phyloP scores from a whole-genome alignment of 441 rosid species.

The Manihot esculenta region DNA sequence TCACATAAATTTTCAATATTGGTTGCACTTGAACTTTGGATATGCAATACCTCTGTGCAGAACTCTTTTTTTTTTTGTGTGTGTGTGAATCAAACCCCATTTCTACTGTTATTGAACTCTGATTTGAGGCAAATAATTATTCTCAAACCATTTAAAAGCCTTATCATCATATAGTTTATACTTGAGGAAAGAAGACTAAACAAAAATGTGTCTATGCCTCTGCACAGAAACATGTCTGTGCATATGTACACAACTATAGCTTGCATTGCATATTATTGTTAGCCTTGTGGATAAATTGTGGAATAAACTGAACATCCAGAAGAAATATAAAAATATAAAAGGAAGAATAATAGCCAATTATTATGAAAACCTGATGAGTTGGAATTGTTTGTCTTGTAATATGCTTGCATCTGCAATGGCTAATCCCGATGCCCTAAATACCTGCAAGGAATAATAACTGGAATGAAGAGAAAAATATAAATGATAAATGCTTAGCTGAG shows the following conservation, averaged over 20 bases:
- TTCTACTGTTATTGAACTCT: neutral
- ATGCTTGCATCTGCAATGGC: constrained; percentile 67
- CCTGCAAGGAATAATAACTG: constrained; percentile 40
- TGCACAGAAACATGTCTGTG: neutral
- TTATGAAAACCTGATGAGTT: constrained; percentile 79
- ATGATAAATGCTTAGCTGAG: neutral
- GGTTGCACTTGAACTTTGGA: neutral
- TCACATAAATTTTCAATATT: neutral
- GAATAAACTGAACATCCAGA: neutral
- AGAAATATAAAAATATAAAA: neutral
- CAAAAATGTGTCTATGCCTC: neutral
- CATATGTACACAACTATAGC: neutral
- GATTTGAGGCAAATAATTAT: neutral
- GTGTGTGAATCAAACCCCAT: neutral
- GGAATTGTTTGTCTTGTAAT: constrained; percentile 80
- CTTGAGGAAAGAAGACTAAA: neutral
- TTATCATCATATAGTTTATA: neutral
- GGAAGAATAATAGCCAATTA: constrained; percentile 2
- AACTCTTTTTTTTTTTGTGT: neutral
- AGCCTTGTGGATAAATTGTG: too few relatives aligned
- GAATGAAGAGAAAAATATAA: constrained; percentile 17
- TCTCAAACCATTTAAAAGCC: neutral
- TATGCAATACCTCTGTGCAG: neutral
- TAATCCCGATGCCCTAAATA: constrained; percentile 79
- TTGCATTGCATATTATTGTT: neutral